Conservation (phyloP, 495 filamentous ascomycete species). For the Annulohypoxylon bovei region DNA sequence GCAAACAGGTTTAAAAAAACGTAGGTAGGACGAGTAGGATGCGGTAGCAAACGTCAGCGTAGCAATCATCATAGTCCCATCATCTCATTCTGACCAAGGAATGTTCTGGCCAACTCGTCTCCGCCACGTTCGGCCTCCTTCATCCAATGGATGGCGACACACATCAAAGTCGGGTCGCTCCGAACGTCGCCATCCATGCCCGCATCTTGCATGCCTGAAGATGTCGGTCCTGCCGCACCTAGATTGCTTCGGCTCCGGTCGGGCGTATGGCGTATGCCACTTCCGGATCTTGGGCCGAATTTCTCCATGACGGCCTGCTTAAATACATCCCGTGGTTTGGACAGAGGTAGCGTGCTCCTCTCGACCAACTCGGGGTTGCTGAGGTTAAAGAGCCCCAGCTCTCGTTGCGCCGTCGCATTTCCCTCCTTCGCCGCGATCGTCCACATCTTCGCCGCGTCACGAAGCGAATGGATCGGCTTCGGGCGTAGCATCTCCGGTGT, state of each 20-base stretch:
- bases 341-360: conserved; percentile 83
- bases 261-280: conserved; percentile 44
- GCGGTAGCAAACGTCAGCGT: conserved; percentile 34
- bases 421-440: conserved; percentile 95
- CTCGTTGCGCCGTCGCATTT: conserved; percentile 89
- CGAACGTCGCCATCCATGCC: conserved; percentile 63
- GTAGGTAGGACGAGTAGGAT: conserved; percentile 35
- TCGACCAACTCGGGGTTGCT: conserved; percentile 91
- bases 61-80: conserved; percentile 43
- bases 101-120: conserved; percentile 85
- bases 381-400: conserved; percentile 93
- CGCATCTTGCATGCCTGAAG: conserved; percentile 45
- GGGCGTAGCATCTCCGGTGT: conserved; percentile 49
- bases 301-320: conserved; percentile 86
- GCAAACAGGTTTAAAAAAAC: conserved; percentile 38
- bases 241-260: conserved; percentile 37
- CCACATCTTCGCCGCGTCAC: conserved; percentile 91
- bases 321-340: conserved; percentile 88
- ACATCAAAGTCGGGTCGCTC: conserved; percentile 91
- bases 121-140: conserved; percentile 86
- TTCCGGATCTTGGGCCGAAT: conserved; percentile 58
- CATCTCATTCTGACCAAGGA: conserved; percentile 73
- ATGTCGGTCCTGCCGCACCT: conserved; percentile 39
- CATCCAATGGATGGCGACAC: conserved; percentile 98
- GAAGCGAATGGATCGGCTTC: conserved; percentile 69